phyloP scores from a whole-genome alignment of 345 rosid species.

The Camelina hispida region DNA sequence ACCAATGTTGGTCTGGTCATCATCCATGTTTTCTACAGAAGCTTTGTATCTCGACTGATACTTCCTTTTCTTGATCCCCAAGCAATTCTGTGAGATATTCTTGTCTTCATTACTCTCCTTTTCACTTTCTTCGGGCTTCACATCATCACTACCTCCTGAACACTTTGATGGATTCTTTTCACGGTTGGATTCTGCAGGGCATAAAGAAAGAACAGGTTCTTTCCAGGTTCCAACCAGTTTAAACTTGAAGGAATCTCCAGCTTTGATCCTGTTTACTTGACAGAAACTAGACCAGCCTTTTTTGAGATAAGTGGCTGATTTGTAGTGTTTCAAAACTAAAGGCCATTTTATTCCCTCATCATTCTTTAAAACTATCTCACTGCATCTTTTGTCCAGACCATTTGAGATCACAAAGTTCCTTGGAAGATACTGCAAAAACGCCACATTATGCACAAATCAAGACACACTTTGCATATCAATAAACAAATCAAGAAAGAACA shows the following conservation, averaged over 20 bases:
- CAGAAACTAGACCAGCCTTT: constrained; percentile 40
- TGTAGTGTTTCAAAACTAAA: not conserved
- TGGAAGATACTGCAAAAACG: constrained; percentile 20
- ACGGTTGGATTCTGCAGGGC: constrained; percentile 1
- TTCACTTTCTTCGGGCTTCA: constrained; percentile 1
- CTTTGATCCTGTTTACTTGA: constrained; percentile 24
- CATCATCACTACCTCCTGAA: not conserved
- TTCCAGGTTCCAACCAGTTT: not conserved
- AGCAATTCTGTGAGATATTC: not conserved
- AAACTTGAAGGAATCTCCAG: constrained; percentile 25
- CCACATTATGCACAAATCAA: not conserved
- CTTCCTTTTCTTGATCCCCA: constrained; percentile 25
- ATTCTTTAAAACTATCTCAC: constrained; percentile 31
- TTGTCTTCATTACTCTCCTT: not conserved
- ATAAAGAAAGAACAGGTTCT: constrained; percentile 24
- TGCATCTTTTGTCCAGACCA: constrained; percentile 21
- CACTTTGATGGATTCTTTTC: not conserved
- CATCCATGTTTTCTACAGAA: constrained; percentile 1
- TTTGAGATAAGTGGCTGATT: not conserved
- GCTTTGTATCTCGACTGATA: not conserved
- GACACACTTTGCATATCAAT: too few relatives aligned
- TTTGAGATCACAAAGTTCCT: constrained; percentile 7
- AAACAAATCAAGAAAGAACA: not conserved
- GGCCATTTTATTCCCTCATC: constrained; percentile 18
- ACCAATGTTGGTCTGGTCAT: constrained; percentile 20